Conservation (phyloP, 2,329 filamentous ascomycete genomes). For the Neofusicoccum ribis region DNA sequence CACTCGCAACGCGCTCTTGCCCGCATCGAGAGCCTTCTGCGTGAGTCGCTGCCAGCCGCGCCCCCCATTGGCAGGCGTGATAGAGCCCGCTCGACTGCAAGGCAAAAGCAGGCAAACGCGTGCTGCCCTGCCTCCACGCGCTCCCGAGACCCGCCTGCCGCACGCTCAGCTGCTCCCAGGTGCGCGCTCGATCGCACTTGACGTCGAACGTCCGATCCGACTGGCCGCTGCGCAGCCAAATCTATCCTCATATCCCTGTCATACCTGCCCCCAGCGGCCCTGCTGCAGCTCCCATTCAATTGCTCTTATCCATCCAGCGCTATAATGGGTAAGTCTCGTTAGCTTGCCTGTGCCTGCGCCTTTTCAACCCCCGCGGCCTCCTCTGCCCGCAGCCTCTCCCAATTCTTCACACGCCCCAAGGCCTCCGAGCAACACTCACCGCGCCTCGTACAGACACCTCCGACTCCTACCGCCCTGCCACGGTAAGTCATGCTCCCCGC, state of each 20-base stretch:
- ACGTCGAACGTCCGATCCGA: conserved; percentile 15
- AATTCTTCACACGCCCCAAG: neutral
- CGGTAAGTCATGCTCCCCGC: conserved; percentile 12
- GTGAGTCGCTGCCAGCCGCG: conserved; percentile 14
- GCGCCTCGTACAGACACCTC: conserved; percentile 11
- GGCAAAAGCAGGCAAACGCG: conserved; percentile 18
- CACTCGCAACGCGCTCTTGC: conserved; percentile 11
- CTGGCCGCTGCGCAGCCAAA: conserved; percentile 17
- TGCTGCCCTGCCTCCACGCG: neutral
- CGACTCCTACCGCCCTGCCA: conserved; percentile 17
- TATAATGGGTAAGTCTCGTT: conserved; percentile 19
- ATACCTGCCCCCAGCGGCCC: conserved; percentile 16
- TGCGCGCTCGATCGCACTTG: conserved; percentile 19
- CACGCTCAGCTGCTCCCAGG: conserved; percentile 6
- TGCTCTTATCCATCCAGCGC: conserved; percentile 17
- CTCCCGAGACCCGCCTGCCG: conserved; percentile 18
- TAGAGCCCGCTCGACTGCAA: conserved; percentile 11
- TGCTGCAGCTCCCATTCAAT: conserved; percentile 16
- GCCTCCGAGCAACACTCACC: conserved; percentile 1
- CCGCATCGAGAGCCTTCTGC: conserved; percentile 12
- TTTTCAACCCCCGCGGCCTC: conserved; percentile 17
- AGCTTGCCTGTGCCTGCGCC: conserved; percentile 19
- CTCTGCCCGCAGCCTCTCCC: conserved; percentile 4
- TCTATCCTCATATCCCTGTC: conserved; percentile 19
- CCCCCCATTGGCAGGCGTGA: conserved; percentile 16